phyloP scores from a whole-genome alignment of 495 filamentous ascomycete genomes.

The Massariosphaeria phaeospora region DNA sequence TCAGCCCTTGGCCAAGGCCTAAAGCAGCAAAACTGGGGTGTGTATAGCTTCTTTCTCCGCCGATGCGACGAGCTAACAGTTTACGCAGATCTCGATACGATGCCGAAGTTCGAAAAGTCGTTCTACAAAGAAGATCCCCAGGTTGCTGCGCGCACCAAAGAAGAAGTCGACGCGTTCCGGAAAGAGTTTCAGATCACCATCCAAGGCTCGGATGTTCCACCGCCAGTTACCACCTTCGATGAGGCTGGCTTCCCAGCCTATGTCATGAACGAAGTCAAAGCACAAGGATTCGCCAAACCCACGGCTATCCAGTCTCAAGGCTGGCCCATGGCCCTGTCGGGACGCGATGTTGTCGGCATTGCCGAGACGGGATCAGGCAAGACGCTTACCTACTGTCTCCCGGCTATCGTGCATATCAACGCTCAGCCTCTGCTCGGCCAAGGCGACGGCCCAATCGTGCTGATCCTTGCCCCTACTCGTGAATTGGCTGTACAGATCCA shows the following conservation, averaged over 20 bases:
- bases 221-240: slow-evolving; percentile 92
- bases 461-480: slow-evolving; percentile 91
- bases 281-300: slow-evolving; percentile 85
- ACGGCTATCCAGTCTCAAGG: slow-evolving; percentile 97
- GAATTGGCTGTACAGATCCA: slow-evolving; percentile 98
- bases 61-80: neutral
- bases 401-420: slow-evolving; percentile 98
- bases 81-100: slow-evolving; percentile 59
- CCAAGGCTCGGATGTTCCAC: slow-evolving; percentile 71
- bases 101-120: slow-evolving; percentile 97
- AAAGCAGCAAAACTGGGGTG: slow-evolving; percentile 83
- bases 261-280: slow-evolving; percentile 97
- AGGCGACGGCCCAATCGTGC: slow-evolving; percentile 93
- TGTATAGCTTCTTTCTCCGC: slow-evolving; percentile 31
- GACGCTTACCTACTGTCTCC: slow-evolving; percentile 96
- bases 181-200: slow-evolving; percentile 73
- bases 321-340: slow-evolving; percentile 98
- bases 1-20: slow-evolving; percentile 78
- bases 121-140: slow-evolving; percentile 94
- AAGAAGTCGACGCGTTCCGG: slow-evolving; percentile 83
- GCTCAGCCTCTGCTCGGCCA: slow-evolving; percentile 96
- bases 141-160: slow-evolving; percentile 66
- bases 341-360: slow-evolving; percentile 98
- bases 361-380: slow-evolving; percentile 99
- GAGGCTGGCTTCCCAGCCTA: slow-evolving; percentile 95